Percentiles rank a stretch among this genome's conserved stretches.
Evolutionary conservation across 208 protist species (phyloP).

Genomic region (Blastocrithidia nonstop): DNA sequence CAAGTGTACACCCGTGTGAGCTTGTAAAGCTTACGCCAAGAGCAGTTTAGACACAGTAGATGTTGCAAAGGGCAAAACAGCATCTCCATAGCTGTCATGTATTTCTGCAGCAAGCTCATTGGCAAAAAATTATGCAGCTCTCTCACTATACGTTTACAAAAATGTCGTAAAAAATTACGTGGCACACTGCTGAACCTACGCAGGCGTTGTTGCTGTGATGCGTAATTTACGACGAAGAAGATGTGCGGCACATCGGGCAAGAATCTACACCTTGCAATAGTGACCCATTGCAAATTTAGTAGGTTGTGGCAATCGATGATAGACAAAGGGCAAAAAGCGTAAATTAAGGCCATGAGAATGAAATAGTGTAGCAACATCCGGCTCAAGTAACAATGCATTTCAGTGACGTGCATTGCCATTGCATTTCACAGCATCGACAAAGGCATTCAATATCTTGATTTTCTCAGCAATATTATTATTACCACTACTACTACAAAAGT

Average conservation of each 20-base stretch:
- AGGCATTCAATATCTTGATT: slow-evolving; percentile 7
- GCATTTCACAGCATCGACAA: slow-evolving; percentile 43
- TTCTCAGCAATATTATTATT: not conserved
- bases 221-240: slow-evolving; percentile 40
- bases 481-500: no score
- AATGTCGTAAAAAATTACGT: slow-evolving; percentile 30
- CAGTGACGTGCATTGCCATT: slow-evolving; percentile 11
- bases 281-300: slow-evolving; percentile 30
- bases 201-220: slow-evolving; percentile 11
- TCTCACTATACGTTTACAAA: slow-evolving; percentile 19
- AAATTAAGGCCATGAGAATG: slow-evolving; percentile 66
- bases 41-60: slow-evolving; percentile 28
- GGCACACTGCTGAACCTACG: slow-evolving; percentile 8
- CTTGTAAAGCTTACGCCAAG: slow-evolving; percentile 23
- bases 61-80: slow-evolving; percentile 36
- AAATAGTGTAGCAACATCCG: slow-evolving; percentile 25
- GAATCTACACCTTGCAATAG: slow-evolving; percentile 57
- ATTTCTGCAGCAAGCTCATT: slow-evolving; percentile 47
- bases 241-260: slow-evolving; percentile 39
- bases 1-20: slow-evolving; percentile 33
- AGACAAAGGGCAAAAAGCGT: slow-evolving; percentile 62
- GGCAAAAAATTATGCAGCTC: slow-evolving; percentile 48
- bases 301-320: slow-evolving; percentile 34
- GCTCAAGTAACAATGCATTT: slow-evolving; percentile 32
- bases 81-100: slow-evolving; percentile 16